Evolutionary conservation across 1,139 yeast species (phyloP), one percentile per base, ranked within the genome.

Genomic region (Candida sanyaensis): DNA sequence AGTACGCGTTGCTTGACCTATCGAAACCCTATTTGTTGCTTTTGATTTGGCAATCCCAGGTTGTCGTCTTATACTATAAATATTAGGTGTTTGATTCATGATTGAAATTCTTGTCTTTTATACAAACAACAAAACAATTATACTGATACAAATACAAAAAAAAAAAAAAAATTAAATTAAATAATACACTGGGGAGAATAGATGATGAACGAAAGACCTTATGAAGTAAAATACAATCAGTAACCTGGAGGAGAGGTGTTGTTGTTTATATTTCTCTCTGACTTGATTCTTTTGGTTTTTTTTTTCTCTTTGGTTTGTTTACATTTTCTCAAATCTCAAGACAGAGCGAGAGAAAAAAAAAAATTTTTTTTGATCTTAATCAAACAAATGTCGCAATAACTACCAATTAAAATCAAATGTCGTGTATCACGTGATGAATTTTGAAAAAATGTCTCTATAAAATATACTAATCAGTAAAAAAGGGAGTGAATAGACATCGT

Each of bases 1-100:
- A n/a, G 43, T 23, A n/a, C 46, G 29, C 29, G 50, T 43, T 17
- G 55, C 49, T 23, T 58, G 47, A 6, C 59, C 55, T 31, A 54
- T 41, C 24, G 42, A 37, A 9, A 30, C 13, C 30, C 47, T 41
- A 30, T 24, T 36, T 24, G 28, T 23, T 24, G 28, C 12, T 9
- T 24, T 36, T 36, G 39, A 8, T 13, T 33, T 33, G 37, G n/a
- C 26, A 33, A 33, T 9, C 24, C n/a, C 37, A 8, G 37, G 37
- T 21, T 17, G 21, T 33, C 37, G 11, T 33, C 37, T 33, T 23
- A 17, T 9, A 6, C 21, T 33, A 26, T 33, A 33, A 4, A 13
- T 24, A 27, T 12, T 26, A 10, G 29, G 39, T 36, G 39, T 24
- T 10, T 36, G 39, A 24, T 11, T 36, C 39, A 36, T 36, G 29